These are phyloP conservation scores for Oropetium thomaeum DNA, from an alignment of 176 grass and related monocot genomes.

Conservation along the genomic window DNA sequence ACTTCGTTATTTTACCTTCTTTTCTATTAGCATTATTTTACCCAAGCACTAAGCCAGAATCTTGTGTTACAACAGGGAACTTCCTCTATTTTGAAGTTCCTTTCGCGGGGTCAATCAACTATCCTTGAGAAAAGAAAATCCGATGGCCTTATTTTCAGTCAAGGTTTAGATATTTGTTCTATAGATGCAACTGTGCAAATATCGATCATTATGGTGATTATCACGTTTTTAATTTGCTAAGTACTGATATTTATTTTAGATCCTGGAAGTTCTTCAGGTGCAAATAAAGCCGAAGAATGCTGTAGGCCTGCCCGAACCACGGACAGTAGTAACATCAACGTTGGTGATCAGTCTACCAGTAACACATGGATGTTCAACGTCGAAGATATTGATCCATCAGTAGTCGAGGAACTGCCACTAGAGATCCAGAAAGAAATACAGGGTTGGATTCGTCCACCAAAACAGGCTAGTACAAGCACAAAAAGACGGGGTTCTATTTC, in stretches of 20 bases:
- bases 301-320: background rate
- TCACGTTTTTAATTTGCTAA: background rate
- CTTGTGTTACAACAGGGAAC: constrained; percentile 37
- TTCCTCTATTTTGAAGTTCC: constrained; percentile 74
- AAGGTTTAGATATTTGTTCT: constrained; percentile 34
- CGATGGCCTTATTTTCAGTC: constrained; percentile 28
- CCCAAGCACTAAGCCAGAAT: background rate
- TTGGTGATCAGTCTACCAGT: constrained; percentile 3
- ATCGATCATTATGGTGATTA: background rate
- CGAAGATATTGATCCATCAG: constrained; percentile 78
- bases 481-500: constrained; percentile 60
- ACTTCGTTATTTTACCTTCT: background rate
- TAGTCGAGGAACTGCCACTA: constrained; percentile 77
- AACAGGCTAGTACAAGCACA: constrained; percentile 36
- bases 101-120: constrained; percentile 47
- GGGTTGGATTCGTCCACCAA: constrained; percentile 66
- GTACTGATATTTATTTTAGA: constrained; percentile 25
- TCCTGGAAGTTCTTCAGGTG: constrained; percentile 25
- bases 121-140: constrained; percentile 31
- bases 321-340: background rate
- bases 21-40: background rate
- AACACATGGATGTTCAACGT: constrained; percentile 55
- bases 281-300: constrained; percentile 32
- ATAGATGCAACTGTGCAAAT: background rate
- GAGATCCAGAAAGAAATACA: constrained; percentile 82